Base-by-base conservation (phyloP, 306 rosid species). In the Cucumis hystrix region DNA sequence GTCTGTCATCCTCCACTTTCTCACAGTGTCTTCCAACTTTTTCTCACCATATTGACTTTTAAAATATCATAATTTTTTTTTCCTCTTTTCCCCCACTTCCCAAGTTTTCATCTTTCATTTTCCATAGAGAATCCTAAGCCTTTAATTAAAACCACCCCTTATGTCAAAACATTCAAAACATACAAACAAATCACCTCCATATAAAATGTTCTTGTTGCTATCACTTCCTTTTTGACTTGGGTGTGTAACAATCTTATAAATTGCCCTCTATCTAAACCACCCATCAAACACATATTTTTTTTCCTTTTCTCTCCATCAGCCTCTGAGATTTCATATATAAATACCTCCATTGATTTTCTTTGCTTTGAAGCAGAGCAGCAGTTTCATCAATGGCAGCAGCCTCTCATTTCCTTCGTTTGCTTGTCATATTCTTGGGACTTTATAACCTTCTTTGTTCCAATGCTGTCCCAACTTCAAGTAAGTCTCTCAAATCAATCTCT, bases 401-500 rank as follows among this genome's bases (percentile, higher is more conserved):
- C 71, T 58, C 82, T 80, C 80, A 80, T 81, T 80, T 87, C 81
- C 75, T 89, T 81, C 88, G 79, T 80, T 63, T 92, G 14, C 86
- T 95, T 23, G 71, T 95, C 58, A 75, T 95, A 43, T 64, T 86
- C 40, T 82, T 92, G 10, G 86, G 86, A 49, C 70, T 92, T 81
- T 88, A 85, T 78, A 85, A 80, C 77, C 89, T 90, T 41, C 18
- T 83, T 25, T 78, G 76, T 87, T 83, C 85, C 59, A 86, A 85
- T 77, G 97, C 93, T 76, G 87, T 89, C 82, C 98, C 97, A 43
- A 78, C 83, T 69, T 84, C 97, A 86, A 90, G 95, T 92, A 89
- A 85, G 37, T 45, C 41, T 72, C 80, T 37, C 41, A 11, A 25
- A 16, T 17, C 47, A 25, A 56, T 65, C 23, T 7, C 77, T 41